Base-by-base conservation (phyloP, 345 rosid species). In the Hirschfeldia incana region DNA sequence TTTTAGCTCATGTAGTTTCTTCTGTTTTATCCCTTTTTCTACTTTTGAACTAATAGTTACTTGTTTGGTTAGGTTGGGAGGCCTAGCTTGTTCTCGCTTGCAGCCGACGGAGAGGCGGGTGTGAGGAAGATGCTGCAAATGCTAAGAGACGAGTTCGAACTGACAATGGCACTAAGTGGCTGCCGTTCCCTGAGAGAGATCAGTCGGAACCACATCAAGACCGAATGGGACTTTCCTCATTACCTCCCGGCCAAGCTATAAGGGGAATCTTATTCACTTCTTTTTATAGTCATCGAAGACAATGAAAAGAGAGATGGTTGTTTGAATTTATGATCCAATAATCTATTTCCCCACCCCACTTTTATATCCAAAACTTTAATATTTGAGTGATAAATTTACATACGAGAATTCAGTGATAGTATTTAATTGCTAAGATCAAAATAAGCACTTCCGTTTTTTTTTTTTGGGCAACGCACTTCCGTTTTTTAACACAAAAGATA, bases 161-260 rank as follows among this genome's bases (percentile, higher is more conserved):
- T 94, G 11, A 94, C 98, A 15, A 94, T 94, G 98, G 95, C 98
- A 44, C 78, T 94, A 26, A 87, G 91, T 72, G 97, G 98, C 0
- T 94, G 97, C 78, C 90, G 93, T 75, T 90, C 95, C 0, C 85
- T 94, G 12, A 87, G 83, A 78, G 98, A 92, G 88, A 92, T 94
- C 32, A 90, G 88, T 17, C 89, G 98, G 2, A 67, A 86, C 78
- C 97, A 91, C 83, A 80, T 94, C 37, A 65, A 76, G 26, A 70
- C 98, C 0, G 90, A 91, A 33, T 89, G 96, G 96, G 97, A 92
- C 72, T 27, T 4, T 73, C 97, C 97, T 60, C 83, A 76, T 34
- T 49, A 75, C 66, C 53, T 67, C 8, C 76, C 32, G 6, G 62
- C 91, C 71, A 85, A 87, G 80, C 74, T 89, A 11, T 89, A 83